phyloP scores from a whole-genome alignment of 805 yeast species.

The Saccharomyces paradoxus region DNA sequence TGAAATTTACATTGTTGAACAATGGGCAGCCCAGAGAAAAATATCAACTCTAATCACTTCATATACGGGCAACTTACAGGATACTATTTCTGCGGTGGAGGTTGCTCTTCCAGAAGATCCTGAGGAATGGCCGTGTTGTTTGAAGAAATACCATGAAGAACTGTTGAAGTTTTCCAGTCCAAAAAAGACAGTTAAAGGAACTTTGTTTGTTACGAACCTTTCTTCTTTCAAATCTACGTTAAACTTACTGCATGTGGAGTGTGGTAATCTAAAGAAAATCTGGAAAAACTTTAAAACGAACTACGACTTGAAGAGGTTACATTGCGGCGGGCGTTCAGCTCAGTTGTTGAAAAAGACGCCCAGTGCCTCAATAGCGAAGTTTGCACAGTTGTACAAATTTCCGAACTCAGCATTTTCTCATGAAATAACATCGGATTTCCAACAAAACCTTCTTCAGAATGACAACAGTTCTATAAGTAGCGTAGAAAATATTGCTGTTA shows the following conservation, averaged over 20 bases:
- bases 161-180: slow-evolving; percentile 58
- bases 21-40: slow-evolving; percentile 77
- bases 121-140: slow-evolving; percentile 31
- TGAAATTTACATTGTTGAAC: slow-evolving; percentile 88
- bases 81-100: slow-evolving; percentile 52
- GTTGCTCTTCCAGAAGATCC: slow-evolving; percentile 40
- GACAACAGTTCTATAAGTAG: neutral
- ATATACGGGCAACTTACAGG: slow-evolving; percentile 76
- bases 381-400: slow-evolving; percentile 63
- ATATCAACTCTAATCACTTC: slow-evolving; percentile 64
- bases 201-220: slow-evolving; percentile 73
- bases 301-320: slow-evolving; percentile 64
- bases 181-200: slow-evolving; percentile 52
- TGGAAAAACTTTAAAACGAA: slow-evolving; percentile 61
- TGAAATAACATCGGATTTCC: neutral
- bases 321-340: slow-evolving; percentile 82
- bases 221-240: slow-evolving; percentile 69
- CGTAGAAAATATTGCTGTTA: neutral
- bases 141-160: slow-evolving; percentile 58
- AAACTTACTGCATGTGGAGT: slow-evolving; percentile 60
- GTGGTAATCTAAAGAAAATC: slow-evolving; percentile 45
- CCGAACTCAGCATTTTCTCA: slow-evolving; percentile 19
- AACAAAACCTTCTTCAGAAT: neutral
- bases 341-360: slow-evolving; percentile 63
- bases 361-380: slow-evolving; percentile 73